These are phyloP conservation scores for Aureobasidium sp. DNA, from an alignment of 2,329 filamentous ascomycete species.

Conservation along the genomic window DNA sequence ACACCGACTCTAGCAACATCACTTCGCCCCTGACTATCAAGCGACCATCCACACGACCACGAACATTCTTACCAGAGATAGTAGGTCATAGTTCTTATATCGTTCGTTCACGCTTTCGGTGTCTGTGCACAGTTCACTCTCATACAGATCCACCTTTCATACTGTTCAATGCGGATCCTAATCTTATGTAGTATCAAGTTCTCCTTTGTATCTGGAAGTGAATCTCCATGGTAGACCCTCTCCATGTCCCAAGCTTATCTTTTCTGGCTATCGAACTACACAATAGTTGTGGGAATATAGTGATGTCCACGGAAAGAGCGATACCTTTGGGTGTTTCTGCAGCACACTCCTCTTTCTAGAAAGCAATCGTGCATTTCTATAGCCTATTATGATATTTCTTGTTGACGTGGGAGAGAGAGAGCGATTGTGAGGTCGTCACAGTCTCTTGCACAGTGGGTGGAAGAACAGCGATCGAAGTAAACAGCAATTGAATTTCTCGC, in stretches of 20 bases:
- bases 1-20: background rate
- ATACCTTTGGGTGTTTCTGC: background rate
- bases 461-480: background rate
- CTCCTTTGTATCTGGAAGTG: too few species aligned
- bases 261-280: background rate
- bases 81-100: background rate
- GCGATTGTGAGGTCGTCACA: background rate
- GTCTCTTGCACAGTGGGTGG: too few species aligned
- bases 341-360: too few species aligned
- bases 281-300: background rate
- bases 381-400: background rate
- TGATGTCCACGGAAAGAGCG: background rate
- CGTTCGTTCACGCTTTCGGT: background rate
- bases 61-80: too few species aligned
- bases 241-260: too few species aligned
- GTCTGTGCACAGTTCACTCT: background rate
- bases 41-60: background rate
- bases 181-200: too few species aligned
- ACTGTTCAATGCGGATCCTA: too few species aligned
- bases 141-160: background rate
- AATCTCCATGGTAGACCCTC: too few species aligned
- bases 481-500: background rate
- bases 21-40: background rate
- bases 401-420: background rate
- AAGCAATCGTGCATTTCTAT: too few species aligned